Evolutionary conservation across 768 basidiomycete species (phyloP), one percentile per base, ranked within the genome.

Genomic region (Dioszegia crocea): DNA sequence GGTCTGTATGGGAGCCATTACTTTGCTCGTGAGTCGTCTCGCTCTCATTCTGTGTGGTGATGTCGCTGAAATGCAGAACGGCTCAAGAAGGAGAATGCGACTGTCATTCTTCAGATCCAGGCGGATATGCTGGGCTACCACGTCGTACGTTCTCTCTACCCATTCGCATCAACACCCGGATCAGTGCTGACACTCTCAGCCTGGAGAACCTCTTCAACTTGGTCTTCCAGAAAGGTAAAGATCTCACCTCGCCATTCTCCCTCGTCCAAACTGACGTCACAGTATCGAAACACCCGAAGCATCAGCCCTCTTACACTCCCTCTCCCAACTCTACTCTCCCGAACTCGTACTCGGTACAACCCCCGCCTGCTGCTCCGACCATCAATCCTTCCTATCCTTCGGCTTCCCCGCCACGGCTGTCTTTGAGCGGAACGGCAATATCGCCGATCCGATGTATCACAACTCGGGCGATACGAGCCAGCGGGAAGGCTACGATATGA

Each of bases 41-140:
- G 10, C n/a, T n/a, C n/a, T n/a, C n/a, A n/a, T n/a, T n/a, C n/a
- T n/a, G n/a, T n/a, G n/a, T n/a, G n/a, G n/a, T n/a, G n/a, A n/a
- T n/a, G n/a, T n/a, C n/a, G n/a, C n/a, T n/a, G n/a, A n/a, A 4
- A 6, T 14, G 19, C 65, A 89, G 88, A 79, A 21, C 80, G 86
- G 68, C 71, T 92, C 69, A 81, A 84, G 56, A 77, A 76, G 27
- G 75, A 76, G 19, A 79, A 83, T 57, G 85, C 84, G 24, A 86
- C 89, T 64, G 78, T 94, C 45, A 84, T 87, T 0, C 71, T 94
- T 31, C 89, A 93, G 83, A 81, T 93, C 48, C 92, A 94, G 75
- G 88, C 88, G 0, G 92, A 96, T 68, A 94, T 94, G 92, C 82
- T 89, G 40, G 92, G 84, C 0, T 94, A 91, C 73, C 89, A 85